phyloP scores from a whole-genome alignment of 176 grass and related monocot genomes.

The Oryza glaberrima region DNA sequence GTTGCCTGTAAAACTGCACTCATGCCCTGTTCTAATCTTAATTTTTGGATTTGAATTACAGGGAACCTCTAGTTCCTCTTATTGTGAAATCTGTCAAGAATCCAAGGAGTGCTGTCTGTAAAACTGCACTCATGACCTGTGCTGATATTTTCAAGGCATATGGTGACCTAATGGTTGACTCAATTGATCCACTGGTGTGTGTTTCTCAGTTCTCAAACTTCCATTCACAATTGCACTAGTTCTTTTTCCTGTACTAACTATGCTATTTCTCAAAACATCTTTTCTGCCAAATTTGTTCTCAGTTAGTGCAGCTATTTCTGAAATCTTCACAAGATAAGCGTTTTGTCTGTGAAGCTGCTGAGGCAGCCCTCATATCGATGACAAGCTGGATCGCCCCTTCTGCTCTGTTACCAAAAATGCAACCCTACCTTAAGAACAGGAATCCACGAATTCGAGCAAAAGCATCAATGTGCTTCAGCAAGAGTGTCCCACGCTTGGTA shows the following conservation, averaged over 20 bases:
- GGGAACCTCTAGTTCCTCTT: slow-evolving; percentile 71
- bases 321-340: slow-evolving; percentile 99
- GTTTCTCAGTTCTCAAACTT: slow-evolving; percentile 27
- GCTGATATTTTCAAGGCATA: slow-evolving; percentile 90
- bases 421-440: slow-evolving; percentile 82
- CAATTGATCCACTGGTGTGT: slow-evolving; percentile 82
- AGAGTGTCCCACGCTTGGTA: slow-evolving; percentile 84
- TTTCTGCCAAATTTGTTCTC: slow-evolving; percentile 41
- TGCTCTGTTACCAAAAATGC: slow-evolving; percentile 77
- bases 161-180: slow-evolving; percentile 73
- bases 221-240: neutral
- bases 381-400: slow-evolving; percentile 77
- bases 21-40: slow-evolving; percentile 86
- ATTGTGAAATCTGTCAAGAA: slow-evolving; percentile 94
- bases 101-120: slow-evolving; percentile 97
- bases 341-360: slow-evolving; percentile 96
- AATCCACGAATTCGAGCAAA: slow-evolving; percentile 96
- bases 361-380: slow-evolving; percentile 77
- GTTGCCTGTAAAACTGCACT: slow-evolving; percentile 90
- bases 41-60: slow-evolving; percentile 42
- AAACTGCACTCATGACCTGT: slow-evolving; percentile 95
- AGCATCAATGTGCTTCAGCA: slow-evolving; percentile 86
- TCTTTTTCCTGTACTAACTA: slow-evolving; percentile 9
- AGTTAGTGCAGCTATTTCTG: slow-evolving; percentile 90
- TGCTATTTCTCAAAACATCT: slow-evolving; percentile 18